Percentiles rank a stretch among this genome's conserved stretches.
These are phyloP conservation scores for Rhodotorula taiwanensis DNA, from an alignment of 768 basidiomycete genomes.

Conservation along the genomic window DNA sequence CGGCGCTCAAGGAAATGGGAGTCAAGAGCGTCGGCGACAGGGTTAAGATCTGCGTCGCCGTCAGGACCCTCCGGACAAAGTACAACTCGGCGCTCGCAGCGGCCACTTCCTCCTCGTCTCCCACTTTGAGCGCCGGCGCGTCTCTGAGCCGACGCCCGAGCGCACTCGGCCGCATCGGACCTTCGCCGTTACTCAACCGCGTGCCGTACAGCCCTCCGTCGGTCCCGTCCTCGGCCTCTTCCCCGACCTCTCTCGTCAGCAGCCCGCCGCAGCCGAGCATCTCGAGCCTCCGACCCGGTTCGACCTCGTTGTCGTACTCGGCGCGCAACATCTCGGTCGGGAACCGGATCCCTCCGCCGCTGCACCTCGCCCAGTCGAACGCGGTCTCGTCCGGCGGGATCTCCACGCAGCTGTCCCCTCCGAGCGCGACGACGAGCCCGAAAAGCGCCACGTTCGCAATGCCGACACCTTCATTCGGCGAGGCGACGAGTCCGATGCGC, in stretches of 20 bases:
- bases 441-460: conserved; percentile 48
- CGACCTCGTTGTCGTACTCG: conserved; percentile 24
- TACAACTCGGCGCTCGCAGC: conserved; percentile 43
- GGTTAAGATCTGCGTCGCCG: conserved; percentile 74
- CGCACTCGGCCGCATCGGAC: neutral
- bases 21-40: conserved; percentile 81
- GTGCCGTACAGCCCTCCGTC: neutral
- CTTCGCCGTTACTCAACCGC: conserved; percentile 4
- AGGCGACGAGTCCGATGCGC: neutral
- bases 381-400: conserved; percentile 36
- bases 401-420: conserved; percentile 43
- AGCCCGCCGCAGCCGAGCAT: too few relatives aligned
- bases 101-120: neutral
- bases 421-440: conserved; percentile 41
- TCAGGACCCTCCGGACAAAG: conserved; percentile 66
- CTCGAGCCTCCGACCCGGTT: neutral
- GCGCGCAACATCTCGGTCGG: conserved; percentile 16
- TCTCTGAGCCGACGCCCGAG: neutral
- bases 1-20: conserved; percentile 81
- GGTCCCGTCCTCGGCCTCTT: neutral
- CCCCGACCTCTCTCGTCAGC: neutral
- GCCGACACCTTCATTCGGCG: conserved; percentile 36
- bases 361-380: conserved; percentile 38
- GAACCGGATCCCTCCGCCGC: conserved; percentile 33
- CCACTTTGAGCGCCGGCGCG: neutral